Base-by-base conservation (phyloP, 345 rosid genomes). In the Bruguiera sexangula region DNA sequence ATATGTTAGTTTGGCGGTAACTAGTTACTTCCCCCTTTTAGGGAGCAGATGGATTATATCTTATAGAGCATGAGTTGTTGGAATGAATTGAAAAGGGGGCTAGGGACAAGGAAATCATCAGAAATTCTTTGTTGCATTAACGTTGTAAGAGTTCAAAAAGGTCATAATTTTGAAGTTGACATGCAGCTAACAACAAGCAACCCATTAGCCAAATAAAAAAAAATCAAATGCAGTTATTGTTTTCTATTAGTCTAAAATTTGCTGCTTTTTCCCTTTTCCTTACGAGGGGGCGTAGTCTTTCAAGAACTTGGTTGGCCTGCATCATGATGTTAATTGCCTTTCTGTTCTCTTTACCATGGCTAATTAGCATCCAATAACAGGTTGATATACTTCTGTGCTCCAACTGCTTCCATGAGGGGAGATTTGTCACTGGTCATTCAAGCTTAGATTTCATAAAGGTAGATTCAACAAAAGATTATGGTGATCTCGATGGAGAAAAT, bases 391-490 rank as follows among this genome's bases (percentile, higher is more conserved):
- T 88, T 36, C 78, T 92, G 66, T 95, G 99, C 76, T 71, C 76
- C 39, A 82, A 83, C 75, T 95, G 99, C 80, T 95, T 87, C 78
- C 94, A 95, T 70, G 83, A 89, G 65, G 97, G 96, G 69, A 90
- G 88, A 81, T 92, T 86, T 80, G 91, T 92, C 67, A 77, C 70
- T 74, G 82, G 95, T 67, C 98, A 91, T 84, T 92, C 97, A 57
- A 89, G 96, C 82, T 74, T 95, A 75, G 97, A 95, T 84, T 95
- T 88, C 79, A 68, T 80, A 32, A 88, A 80, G 78, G 70, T 82
- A 63, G 99, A 95, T 85, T 82, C 93, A 58, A 70, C 81, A 69
- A 88, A 79, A 72, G 87, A 80, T 64, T 88, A 80, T 74, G 85
- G 82, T 57, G 93, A 89, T 79, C 74, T 85, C 51, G 96, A 94